Conservation (phyloP, 345 rosid genomes). For the Fremontodendron californicum region DNA sequence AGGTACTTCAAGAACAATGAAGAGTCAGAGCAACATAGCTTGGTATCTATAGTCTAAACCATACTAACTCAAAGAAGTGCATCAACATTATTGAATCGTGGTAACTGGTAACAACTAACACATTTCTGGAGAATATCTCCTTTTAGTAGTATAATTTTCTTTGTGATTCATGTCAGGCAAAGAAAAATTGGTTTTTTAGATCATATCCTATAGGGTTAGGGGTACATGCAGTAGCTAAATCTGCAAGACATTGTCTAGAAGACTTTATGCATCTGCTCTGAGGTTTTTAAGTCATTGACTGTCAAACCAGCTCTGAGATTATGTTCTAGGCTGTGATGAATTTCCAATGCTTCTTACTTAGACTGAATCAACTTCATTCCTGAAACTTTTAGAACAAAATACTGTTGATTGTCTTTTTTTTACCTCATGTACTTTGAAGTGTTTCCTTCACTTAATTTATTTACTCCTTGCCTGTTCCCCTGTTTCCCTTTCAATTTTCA, state of each 20-base stretch:
- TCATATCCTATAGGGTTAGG: neutral
- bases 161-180: neutral
- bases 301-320: neutral
- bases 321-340: neutral
- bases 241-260: neutral
- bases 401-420: neutral
- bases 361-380: neutral
- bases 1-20: no score
- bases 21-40: no score
- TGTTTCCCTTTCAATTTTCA: neutral
- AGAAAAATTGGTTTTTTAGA: neutral
- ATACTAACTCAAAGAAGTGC: neutral
- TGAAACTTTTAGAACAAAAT: neutral
- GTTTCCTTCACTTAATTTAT: neutral
- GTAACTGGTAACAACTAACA: neutral
- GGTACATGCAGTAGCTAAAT: neutral
- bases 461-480: neutral
- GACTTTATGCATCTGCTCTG: neutral
- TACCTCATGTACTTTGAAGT: neutral
- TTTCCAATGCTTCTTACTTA: neutral
- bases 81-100: neutral
- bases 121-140: neutral
- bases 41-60: neutral
- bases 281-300: neutral
- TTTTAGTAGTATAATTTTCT: neutral